Conservation (phyloP, 306 rosid genomes). For the Vigna reflexopilosa region DNA sequence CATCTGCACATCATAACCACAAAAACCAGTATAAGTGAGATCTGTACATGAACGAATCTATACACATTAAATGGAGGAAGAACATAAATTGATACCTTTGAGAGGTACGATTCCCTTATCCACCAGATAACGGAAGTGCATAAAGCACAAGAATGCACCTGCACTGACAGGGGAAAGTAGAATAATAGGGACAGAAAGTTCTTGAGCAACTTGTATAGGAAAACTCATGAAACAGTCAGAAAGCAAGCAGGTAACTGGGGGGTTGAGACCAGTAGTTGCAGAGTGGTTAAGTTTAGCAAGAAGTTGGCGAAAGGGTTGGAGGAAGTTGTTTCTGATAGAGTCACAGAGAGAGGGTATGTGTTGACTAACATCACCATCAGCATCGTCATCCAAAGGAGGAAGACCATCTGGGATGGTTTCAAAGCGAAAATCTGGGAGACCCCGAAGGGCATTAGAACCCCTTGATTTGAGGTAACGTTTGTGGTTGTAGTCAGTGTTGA, state of each 20-base stretch:
- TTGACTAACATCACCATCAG: constrained; percentile 29
- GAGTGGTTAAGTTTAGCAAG: constrained; percentile 26
- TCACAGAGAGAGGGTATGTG: constrained; percentile 34
- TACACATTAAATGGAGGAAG: not conserved
- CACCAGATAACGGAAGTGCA: constrained; percentile 1
- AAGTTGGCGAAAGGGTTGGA: constrained; percentile 30
- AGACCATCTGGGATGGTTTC: constrained; percentile 52
- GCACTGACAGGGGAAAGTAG: constrained; percentile 24
- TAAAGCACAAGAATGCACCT: not conserved
- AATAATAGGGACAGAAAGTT: constrained; percentile 27
- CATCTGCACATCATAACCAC: constrained; percentile 29
- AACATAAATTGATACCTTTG: constrained; percentile 34
- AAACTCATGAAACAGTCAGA: constrained; percentile 37
- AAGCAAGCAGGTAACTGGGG: constrained; percentile 35
- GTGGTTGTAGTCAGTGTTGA: constrained; percentile 43
- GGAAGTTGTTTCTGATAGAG: constrained; percentile 29
- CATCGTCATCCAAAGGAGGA: constrained; percentile 27
- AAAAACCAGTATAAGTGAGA: not conserved
- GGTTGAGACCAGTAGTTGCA: constrained; percentile 14
- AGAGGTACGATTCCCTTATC: constrained; percentile 36
- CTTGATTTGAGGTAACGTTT: constrained; percentile 42
- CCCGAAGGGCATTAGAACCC: constrained; percentile 34
- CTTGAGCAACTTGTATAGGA: constrained; percentile 40
- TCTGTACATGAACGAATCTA: not conserved
- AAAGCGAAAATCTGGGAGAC: constrained; percentile 23